These are phyloP conservation scores for Aspergillus calidoustus DNA, from an alignment of 2,329 filamentous ascomycete genomes.

Conservation along the genomic window DNA sequence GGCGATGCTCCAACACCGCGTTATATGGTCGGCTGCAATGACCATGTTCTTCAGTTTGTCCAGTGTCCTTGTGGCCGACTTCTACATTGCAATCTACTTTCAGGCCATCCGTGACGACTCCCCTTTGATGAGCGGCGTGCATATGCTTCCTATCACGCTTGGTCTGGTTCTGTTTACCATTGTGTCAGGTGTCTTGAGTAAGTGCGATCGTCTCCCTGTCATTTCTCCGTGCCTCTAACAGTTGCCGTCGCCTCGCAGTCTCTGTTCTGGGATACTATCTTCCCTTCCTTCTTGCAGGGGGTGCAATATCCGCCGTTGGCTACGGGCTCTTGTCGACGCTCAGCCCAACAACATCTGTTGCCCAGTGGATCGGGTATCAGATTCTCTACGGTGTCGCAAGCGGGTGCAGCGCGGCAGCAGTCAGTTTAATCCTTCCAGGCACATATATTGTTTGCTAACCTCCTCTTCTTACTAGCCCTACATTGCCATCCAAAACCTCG, in stretches of 20 bases:
- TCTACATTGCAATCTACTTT: constrained; percentile 48
- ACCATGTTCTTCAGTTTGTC: constrained; percentile 33
- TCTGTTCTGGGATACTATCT: constrained; percentile 35
- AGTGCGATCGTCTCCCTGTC: not conserved
- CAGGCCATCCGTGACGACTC: constrained; percentile 44
- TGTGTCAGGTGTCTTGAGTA: not conserved
- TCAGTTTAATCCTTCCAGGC: not conserved
- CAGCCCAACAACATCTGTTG: constrained; percentile 20
- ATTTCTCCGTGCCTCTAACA: not conserved
- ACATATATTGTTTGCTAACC: not conserved
- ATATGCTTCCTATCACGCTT: constrained; percentile 42
- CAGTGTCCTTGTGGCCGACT: constrained; percentile 32
- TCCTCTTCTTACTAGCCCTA: constrained; percentile 21
- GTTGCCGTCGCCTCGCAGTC: not conserved
- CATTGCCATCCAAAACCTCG: constrained; percentile 34
- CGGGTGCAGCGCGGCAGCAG: not conserved
- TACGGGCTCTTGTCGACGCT: constrained; percentile 40
- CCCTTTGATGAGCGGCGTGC: constrained; percentile 45
- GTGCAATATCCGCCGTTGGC: constrained; percentile 33
- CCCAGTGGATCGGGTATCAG: not conserved
- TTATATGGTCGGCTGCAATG: constrained; percentile 36
- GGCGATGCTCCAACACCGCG: constrained; percentile 34
- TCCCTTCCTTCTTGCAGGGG: constrained; percentile 36
- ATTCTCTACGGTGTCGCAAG: not conserved
- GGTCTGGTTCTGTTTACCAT: constrained; percentile 5